phyloP scores from a whole-genome alignment of 2,329 filamentous ascomycete genomes.

The Monosporascus sp. region DNA sequence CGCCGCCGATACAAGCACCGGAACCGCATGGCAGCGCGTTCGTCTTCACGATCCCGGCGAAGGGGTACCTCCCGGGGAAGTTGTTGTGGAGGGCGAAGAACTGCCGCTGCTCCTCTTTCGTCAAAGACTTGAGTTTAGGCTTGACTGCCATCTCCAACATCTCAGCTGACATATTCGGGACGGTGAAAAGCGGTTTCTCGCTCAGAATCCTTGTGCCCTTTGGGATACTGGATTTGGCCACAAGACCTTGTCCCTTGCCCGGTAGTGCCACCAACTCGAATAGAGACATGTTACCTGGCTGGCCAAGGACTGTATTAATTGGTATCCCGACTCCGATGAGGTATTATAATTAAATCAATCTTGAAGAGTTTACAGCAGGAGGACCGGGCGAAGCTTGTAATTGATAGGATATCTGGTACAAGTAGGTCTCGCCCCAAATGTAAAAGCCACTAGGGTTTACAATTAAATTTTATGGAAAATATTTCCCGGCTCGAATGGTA shows the following conservation, averaged over 20 bases:
- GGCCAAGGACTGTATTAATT: too few species aligned
- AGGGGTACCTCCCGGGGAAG: conserved; percentile 18
- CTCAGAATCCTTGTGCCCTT: conserved; percentile 34
- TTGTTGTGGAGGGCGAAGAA: conserved; percentile 28
- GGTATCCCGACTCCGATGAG: too few species aligned
- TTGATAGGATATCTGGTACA: too few species aligned
- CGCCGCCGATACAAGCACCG: conserved; percentile 11
- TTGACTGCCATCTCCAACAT: conserved; percentile 2
- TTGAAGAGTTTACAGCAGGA: too few species aligned
- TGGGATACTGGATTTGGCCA: conserved; percentile 30
- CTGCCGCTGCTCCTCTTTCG: conserved; percentile 12
- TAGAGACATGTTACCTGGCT: background rate
- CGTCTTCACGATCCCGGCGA: conserved; percentile 22
- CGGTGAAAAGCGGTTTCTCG: conserved; percentile 32
- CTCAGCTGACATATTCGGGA: background rate
- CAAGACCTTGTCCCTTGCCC: conserved; percentile 35
- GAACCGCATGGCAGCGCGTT: conserved; percentile 28
- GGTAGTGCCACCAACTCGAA: conserved; percentile 8
- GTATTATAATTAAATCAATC: too few species aligned
- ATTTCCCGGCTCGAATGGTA: too few species aligned
- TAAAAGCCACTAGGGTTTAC: too few species aligned
- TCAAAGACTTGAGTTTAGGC: conserved; percentile 4
- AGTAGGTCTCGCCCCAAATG: too few species aligned
- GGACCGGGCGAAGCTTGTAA: too few species aligned
- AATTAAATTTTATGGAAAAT: too few species aligned